A percentile compares a stretch with the other conserved stretches of the same genome.
Conservation (phyloP, 2,329 filamentous ascomycete genomes). For the Paracoccidioides brasiliensis region DNA sequence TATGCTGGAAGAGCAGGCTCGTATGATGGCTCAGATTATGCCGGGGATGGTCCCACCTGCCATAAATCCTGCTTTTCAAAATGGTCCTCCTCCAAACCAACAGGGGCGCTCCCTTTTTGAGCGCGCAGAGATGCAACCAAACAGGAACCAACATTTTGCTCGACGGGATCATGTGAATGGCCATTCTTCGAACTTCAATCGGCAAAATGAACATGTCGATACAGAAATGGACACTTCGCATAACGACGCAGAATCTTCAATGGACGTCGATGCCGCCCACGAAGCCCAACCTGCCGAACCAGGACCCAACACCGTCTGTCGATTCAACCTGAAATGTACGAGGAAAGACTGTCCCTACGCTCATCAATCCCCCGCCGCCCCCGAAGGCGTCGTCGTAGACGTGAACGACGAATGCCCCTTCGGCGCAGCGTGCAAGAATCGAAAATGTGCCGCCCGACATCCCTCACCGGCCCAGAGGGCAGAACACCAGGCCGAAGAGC, state of each 20-base stretch:
- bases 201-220: constrained; percentile 1
- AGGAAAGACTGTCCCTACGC: constrained; percentile 86
- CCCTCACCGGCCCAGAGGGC: constrained; percentile 75
- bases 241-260: constrained; percentile 27
- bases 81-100: constrained; percentile 28
- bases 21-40: constrained; percentile 67
- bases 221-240: constrained; percentile 16
- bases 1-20: constrained; percentile 74
- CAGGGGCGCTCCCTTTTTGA: constrained; percentile 58
- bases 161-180: neutral
- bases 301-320: constrained; percentile 59
- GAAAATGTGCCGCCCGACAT: constrained; percentile 82
- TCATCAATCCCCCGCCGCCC: constrained; percentile 84
- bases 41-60: constrained; percentile 41
- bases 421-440: constrained; percentile 87
- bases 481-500: constrained; percentile 66
- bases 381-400: constrained; percentile 63
- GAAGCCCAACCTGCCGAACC: constrained; percentile 39
- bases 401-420: constrained; percentile 68
- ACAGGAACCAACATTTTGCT: constrained; percentile 2
- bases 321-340: constrained; percentile 77
- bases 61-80: constrained; percentile 42
- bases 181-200: constrained; percentile 3
- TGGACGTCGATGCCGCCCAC: constrained; percentile 17
- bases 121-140: constrained; percentile 43